These are phyloP conservation scores for Lyophyllum atratum DNA, from an alignment of 768 basidiomycete species.

Conservation along the genomic window DNA sequence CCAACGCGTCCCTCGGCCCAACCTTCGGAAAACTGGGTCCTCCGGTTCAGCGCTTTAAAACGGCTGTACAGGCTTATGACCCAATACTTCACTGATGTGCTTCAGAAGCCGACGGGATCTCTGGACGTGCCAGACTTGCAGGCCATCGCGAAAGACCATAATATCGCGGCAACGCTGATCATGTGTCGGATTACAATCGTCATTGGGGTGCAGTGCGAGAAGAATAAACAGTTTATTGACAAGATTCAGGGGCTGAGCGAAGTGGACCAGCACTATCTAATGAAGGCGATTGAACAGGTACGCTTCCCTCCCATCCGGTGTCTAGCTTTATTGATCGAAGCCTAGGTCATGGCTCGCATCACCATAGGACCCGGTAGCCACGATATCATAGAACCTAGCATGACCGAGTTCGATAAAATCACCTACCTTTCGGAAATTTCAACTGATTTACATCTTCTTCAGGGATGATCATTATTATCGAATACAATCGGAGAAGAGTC, in stretches of 20 bases:
- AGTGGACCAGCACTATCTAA: slow-evolving; percentile 82
- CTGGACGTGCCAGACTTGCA: slow-evolving; percentile 90
- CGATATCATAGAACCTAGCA: slow-evolving; percentile 56
- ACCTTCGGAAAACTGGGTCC: slow-evolving; percentile 85
- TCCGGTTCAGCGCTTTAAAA: slow-evolving; percentile 82
- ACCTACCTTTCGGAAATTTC: background rate
- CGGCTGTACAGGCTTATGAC: slow-evolving; percentile 86
- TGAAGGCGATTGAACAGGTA: slow-evolving; percentile 94
- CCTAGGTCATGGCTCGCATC: slow-evolving; percentile 78
- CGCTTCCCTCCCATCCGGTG: slow-evolving; percentile 17
- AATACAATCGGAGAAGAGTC: slow-evolving; percentile 79
- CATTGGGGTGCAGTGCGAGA: slow-evolving; percentile 86
- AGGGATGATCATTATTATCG: slow-evolving; percentile 90
- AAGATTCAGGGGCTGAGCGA: slow-evolving; percentile 86
- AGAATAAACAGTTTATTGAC: slow-evolving; percentile 86
- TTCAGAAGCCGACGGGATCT: slow-evolving; percentile 75
- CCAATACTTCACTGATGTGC: slow-evolving; percentile 82
- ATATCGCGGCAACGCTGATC: slow-evolving; percentile 62
- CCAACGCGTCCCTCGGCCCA: slow-evolving; percentile 59
- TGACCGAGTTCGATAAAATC: slow-evolving; percentile 69
- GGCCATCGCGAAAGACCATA: slow-evolving; percentile 77
- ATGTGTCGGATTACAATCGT: slow-evolving; percentile 84
- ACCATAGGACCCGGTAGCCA: slow-evolving; percentile 47
- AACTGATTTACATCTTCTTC: slow-evolving; percentile 8
- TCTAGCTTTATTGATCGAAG: background rate